Base-by-base conservation (phyloP, 345 rosid genomes). In the Boechera divaricarpa region DNA sequence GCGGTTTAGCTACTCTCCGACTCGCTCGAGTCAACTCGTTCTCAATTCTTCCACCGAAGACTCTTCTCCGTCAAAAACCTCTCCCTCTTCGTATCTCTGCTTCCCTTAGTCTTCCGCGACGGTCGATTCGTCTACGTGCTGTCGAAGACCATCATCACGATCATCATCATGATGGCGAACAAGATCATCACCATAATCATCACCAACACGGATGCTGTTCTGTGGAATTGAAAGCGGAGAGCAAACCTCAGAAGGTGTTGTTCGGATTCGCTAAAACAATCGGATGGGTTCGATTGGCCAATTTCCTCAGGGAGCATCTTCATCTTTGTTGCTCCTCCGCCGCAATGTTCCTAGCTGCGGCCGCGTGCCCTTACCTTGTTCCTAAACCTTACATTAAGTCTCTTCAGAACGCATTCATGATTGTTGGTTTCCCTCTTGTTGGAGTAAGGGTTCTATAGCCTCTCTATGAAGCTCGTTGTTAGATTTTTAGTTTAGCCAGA, bases 351-450 rank as follows among this genome's bases (percentile, higher is more conserved):
- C 16, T 95, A 0, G 90, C 88, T 3, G 94, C 96, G 18, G 93
- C 91, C 8, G 90, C 70, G 62, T 89, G 94, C 66, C 98, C 99
- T 70, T 87, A 72, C 74, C 54, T 92, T 39, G 63, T 84, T 16
- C 98, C 98, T 2, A 86, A 88, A 75, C 81, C 86, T 2, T 79
- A 79, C 39, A 84, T 83, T 75, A 91, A 86, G 73, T 87, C 89
- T 63, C 73, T 91, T 35, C 97, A 89, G 70, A 87, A 85, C 54
- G 83, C 92, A 1, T 83, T 91, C 76, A 81, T 92, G 76, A 73
- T 85, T 42, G 41, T 89, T 33, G 97, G 88, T 42, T 95, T 92
- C 75, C 98, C 99, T 59, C 92, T 92, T 11, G 99, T 92, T 45
- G 99, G 98, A 82, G 98, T 90, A 87, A 79, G 71, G 64, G 24